Conservation (phyloP, 116 monocot species). For the Papilionanthe hybrid region DNA sequence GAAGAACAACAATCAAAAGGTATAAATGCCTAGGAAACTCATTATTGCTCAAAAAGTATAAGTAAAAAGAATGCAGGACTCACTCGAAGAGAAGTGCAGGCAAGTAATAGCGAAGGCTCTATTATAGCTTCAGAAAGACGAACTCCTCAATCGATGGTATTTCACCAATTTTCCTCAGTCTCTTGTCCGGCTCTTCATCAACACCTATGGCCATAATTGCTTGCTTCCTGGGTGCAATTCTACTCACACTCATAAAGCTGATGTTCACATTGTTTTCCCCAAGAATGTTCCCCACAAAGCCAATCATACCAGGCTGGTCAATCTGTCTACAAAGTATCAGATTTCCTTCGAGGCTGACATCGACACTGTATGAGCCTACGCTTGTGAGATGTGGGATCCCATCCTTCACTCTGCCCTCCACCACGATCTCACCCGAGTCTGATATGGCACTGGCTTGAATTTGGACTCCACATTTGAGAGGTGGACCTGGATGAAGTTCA, state of each 20-base stretch:
- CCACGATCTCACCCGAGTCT: slow-evolving; percentile 29
- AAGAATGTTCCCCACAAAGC: slow-evolving; percentile 26
- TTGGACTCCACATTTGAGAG: slow-evolving; percentile 34
- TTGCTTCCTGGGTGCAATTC: slow-evolving; percentile 26
- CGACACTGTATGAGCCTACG: slow-evolving; percentile 38
- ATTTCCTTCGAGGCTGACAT: slow-evolving; percentile 51
- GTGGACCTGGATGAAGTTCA: slow-evolving; percentile 31
- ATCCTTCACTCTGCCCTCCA: slow-evolving; percentile 49
- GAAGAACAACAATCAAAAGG: not conserved
- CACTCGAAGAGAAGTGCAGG: not conserved
- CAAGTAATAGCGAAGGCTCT: too few relatives aligned
- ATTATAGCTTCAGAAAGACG: slow-evolving; percentile 35
- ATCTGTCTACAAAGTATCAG: slow-evolving; percentile 41
- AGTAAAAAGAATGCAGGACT: not conserved
- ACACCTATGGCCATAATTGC: slow-evolving; percentile 57
- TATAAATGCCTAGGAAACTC: not conserved
- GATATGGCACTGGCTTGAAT: slow-evolving; percentile 47
- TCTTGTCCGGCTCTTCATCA: slow-evolving; percentile 38
- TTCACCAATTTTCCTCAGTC: slow-evolving; percentile 38
- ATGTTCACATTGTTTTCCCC: slow-evolving; percentile 34
- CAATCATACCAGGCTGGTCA: slow-evolving; percentile 50
- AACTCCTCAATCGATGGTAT: slow-evolving; percentile 35
- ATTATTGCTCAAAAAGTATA: not conserved
- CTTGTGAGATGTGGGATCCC: slow-evolving; percentile 36
- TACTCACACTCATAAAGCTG: slow-evolving; percentile 48